Evolutionary conservation across 2,329 filamentous ascomycete species (phyloP).

Genomic region (Cercospora canescens): DNA sequence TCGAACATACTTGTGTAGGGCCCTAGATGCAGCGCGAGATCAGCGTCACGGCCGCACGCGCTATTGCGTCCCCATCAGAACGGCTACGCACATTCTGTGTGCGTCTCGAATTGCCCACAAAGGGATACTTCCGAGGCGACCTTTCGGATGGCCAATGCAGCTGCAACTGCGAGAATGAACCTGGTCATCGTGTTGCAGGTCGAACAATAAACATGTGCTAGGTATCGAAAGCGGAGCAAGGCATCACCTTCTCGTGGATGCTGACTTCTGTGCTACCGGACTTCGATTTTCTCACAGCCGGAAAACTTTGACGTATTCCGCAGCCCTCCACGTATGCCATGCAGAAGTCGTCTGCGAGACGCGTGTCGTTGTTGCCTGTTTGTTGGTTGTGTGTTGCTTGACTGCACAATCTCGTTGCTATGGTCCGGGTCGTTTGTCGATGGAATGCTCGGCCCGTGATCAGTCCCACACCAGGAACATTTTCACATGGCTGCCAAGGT

Average conservation of each 20-base stretch:
- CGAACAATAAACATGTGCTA: constrained; percentile 9
- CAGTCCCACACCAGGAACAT: not conserved
- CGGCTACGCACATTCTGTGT: constrained; percentile 7
- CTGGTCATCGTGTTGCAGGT: constrained; percentile 17
- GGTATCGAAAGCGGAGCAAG: constrained; percentile 4
- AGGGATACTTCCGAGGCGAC: constrained; percentile 13
- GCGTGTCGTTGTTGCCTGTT: not conserved
- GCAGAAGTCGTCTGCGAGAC: not conserved
- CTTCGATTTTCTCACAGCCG: not conserved
- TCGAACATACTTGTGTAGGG: constrained; percentile 3
- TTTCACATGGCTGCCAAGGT: not conserved
- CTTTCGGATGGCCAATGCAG: not conserved
- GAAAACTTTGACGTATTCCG: not conserved
- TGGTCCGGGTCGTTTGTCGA: not conserved
- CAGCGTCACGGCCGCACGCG: not conserved
- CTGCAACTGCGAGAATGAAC: not conserved
- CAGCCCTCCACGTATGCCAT: not conserved
- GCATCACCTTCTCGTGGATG: constrained; percentile 13
- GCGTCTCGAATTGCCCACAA: constrained; percentile 13
- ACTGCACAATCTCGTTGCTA: not conserved
- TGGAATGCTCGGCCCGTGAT: not conserved
- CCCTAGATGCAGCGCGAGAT: constrained; percentile 7
- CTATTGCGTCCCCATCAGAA: not conserved
- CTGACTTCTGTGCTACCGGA: constrained; percentile 17
- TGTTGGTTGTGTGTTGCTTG: not conserved